Evolutionary conservation across 495 filamentous ascomycete species (phyloP).

Genomic region (Elaphomyces granulatus): DNA sequence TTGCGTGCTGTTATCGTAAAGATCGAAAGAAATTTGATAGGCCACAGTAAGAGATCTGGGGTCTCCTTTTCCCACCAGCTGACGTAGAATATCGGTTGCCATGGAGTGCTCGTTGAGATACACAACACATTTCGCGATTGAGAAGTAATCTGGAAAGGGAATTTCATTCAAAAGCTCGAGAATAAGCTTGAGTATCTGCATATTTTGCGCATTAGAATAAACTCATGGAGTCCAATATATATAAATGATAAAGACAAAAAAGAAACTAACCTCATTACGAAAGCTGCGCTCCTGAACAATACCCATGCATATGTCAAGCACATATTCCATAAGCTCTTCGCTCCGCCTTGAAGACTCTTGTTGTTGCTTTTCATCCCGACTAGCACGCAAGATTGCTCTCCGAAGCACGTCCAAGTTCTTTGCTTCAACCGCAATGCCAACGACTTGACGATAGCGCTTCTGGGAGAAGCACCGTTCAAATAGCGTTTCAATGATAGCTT

Average conservation of each 20-base stretch:
- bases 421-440: constrained; percentile 94
- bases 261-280: constrained; percentile 50
- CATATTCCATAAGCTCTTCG: constrained; percentile 94
- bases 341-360: constrained; percentile 45
- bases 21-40: constrained; percentile 95
- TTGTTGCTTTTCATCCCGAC: constrained; percentile 61
- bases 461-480: constrained; percentile 83
- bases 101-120: constrained; percentile 86
- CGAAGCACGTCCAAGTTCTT: constrained; percentile 83
- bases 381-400: constrained; percentile 66
- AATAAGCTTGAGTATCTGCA: constrained; percentile 69
- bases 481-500: constrained; percentile 68
- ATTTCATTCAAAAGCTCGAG: constrained; percentile 81
- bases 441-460: constrained; percentile 89
- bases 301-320: constrained; percentile 91
- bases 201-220: not conserved
- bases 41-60: constrained; percentile 64
- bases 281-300: constrained; percentile 88
- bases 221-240: not conserved
- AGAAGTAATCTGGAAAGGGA: constrained; percentile 86
- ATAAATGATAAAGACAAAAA: not conserved
- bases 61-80: constrained; percentile 70
- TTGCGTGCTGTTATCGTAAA: constrained; percentile 96
- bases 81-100: constrained; percentile 73
- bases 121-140: constrained; percentile 95